These are phyloP conservation scores for Hypoxylon sp. DNA, from an alignment of 2,329 filamentous ascomycete genomes.

Conservation along the genomic window DNA sequence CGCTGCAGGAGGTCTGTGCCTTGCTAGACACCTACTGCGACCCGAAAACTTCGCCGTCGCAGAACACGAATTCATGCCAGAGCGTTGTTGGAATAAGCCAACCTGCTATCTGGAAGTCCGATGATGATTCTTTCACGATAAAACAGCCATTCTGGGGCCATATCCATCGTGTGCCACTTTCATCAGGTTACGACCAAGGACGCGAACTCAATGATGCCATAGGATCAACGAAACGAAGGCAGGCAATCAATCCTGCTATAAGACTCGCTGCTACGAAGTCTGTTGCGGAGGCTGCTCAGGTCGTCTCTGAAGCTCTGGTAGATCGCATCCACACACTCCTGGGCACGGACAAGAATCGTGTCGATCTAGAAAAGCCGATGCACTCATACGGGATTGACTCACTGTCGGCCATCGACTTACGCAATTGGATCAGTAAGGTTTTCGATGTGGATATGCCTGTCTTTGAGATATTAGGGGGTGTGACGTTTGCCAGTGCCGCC, in stretches of 20 bases:
- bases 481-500: background rate
- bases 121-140: background rate
- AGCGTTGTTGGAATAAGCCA: background rate
- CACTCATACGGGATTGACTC: conserved; percentile 38
- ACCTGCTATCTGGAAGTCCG: background rate
- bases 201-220: background rate
- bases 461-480: conserved; percentile 35
- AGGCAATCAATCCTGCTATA: background rate
- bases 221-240: background rate
- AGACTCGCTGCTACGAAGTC: background rate
- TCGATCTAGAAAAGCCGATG: conserved; percentile 29
- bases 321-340: conserved; percentile 23
- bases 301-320: conserved; percentile 19
- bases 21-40: background rate
- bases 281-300: conserved; percentile 6
- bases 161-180: background rate
- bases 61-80: background rate
- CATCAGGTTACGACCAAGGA: background rate
- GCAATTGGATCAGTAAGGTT: conserved; percentile 34
- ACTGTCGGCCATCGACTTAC: conserved; percentile 33
- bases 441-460: conserved; percentile 35
- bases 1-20: background rate
- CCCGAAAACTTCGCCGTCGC: background rate
- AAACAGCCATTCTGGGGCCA: background rate
- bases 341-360: conserved; percentile 17